Percentiles rank a stretch among this genome's conserved stretches.
These are phyloP conservation scores for Amanita polypyramis DNA, from an alignment of 768 basidiomycete species.

Conservation along the genomic window DNA sequence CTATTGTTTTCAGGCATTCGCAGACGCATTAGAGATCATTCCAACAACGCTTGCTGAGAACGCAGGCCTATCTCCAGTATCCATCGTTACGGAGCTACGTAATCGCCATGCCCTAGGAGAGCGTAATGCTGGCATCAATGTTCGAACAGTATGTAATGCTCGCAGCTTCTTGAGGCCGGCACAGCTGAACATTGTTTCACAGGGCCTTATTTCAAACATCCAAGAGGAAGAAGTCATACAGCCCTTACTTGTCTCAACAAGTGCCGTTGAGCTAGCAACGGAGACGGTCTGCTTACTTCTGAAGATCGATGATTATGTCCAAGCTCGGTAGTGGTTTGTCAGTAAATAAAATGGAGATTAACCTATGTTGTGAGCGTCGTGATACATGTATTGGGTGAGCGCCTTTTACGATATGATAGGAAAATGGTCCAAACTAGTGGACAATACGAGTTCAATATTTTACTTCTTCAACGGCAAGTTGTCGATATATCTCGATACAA, in stretches of 20 bases:
- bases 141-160: constrained; percentile 66
- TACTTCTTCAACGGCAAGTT: constrained; percentile 21
- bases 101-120: constrained; percentile 97
- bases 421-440: neutral
- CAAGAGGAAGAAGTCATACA: constrained; percentile 96
- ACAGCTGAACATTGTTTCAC: constrained; percentile 1
- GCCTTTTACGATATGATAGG: constrained; percentile 1
- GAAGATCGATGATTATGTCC: constrained; percentile 93
- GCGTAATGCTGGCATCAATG: constrained; percentile 92
- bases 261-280: constrained; percentile 88
- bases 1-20: constrained; percentile 98
- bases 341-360: neutral
- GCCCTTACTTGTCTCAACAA: constrained; percentile 89
- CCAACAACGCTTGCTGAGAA: constrained; percentile 98
- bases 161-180: neutral
- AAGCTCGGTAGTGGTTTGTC: constrained; percentile 41
- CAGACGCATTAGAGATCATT: constrained; percentile 95
- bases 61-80: constrained; percentile 94
- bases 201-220: constrained; percentile 97
- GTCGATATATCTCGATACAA: constrained; percentile 68
- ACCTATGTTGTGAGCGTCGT: constrained; percentile 1
- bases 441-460: constrained; percentile 1
- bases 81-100: constrained; percentile 94
- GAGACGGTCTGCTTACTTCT: constrained; percentile 96
- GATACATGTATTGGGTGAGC: constrained; percentile 4